These are phyloP conservation scores for Phalaenopsis hybrid DNA, from an alignment of 116 monocot genomes.

Conservation along the genomic window DNA sequence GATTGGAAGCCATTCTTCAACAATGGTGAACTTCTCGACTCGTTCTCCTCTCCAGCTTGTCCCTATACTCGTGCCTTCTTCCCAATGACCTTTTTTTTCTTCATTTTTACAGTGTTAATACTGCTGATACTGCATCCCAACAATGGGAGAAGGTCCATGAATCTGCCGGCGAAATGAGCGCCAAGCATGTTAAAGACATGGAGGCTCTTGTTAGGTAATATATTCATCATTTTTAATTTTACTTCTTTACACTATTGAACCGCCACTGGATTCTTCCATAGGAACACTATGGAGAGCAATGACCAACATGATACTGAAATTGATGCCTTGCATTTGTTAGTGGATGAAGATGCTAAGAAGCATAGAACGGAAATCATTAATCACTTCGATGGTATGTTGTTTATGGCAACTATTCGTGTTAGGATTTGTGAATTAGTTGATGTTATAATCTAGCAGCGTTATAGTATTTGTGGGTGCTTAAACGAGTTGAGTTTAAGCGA, in stretches of 20 bases:
- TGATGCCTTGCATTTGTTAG: constrained; percentile 29
- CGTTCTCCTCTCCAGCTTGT: neutral
- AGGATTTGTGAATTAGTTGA: no score
- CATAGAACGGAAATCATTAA: constrained; percentile 30
- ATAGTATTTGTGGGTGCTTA: no score
- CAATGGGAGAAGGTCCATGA: constrained; percentile 56
- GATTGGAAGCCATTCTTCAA: constrained; percentile 61
- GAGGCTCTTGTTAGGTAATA: constrained; percentile 51
- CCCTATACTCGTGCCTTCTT: no score
- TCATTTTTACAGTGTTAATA: constrained; percentile 32
- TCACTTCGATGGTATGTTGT: constrained; percentile 37
- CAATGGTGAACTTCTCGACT: constrained; percentile 40
- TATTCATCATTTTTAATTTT: neutral
- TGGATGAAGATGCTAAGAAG: constrained; percentile 37
- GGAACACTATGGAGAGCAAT: constrained; percentile 46
- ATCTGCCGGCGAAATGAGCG: constrained; percentile 38
- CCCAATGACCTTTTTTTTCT: no score
- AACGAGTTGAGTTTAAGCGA: no score
- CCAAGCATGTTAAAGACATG: constrained; percentile 40
- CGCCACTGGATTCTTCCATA: constrained; percentile 14
- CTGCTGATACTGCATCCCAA: constrained; percentile 50
- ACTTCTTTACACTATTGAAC: neutral
- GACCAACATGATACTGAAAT: constrained; percentile 65
- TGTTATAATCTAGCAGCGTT: no score
- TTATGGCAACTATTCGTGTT: neutral